Evolutionary conservation across 2,329 filamentous ascomycete species (phyloP), one percentile per base, ranked within the genome.

Genomic region (Leptoxyphium fumago): DNA sequence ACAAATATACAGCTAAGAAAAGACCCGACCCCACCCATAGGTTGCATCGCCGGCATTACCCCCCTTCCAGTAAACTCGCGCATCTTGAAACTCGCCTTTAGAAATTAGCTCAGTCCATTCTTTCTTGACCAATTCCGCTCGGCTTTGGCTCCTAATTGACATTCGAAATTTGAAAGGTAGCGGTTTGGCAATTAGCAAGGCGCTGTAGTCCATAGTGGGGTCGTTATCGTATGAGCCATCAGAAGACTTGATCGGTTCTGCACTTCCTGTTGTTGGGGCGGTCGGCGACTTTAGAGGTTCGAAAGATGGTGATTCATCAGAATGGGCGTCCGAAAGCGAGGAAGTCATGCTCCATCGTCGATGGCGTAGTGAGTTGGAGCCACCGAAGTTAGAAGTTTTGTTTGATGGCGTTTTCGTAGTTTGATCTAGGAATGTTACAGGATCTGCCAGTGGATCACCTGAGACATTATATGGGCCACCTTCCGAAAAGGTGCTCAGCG

Each of bases 161-260:
- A 70, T 55, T 10, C 60, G 44, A 48, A 69, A 69, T 36, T 61
- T 58, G 56, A 69, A 69, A 0, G 66, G 66, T 13, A 64, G 50
- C 1, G 67, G 67, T 46, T 69, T 69, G 1, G 66, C 65, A 39
- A 69, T 69, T 29, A 69, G 59, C 10, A 69, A 52, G 10, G 62
- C 65, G 10, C 63, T 62, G 51, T 62, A 68, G 48, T 66, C 58
- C 32, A 68, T 61, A 1, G 66, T 68, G 1, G 65, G 65, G 41
- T 68, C 65, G n/a, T 46, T 36, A 36, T 36, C 32, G 9, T 36
- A 36, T 36, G 32, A 36, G 11, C 32, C 32, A 36, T 36, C 32
- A 5, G 32, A 13, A 15, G 32, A 36, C 9, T 36, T 36, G 32
- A 36, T 36, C 11, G 32, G 32, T 36, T 36, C 32, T 36, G 32